Evolutionary conservation across 2,329 filamentous ascomycete genomes (phyloP).

Genomic region (Penicillium oxalicum): DNA sequence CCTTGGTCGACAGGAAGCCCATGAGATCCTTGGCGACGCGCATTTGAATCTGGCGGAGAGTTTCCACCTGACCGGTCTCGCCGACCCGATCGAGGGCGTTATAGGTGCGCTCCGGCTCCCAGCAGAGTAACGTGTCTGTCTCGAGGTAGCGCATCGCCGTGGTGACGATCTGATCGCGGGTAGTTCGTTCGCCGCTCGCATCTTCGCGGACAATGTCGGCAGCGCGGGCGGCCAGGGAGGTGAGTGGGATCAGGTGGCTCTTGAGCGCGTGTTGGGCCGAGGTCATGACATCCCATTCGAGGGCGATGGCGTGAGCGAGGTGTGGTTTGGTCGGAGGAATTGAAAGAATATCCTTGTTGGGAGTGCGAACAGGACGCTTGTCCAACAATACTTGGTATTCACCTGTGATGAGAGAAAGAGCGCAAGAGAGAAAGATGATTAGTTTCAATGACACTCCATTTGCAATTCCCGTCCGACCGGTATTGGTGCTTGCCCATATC

Average conservation of each 20-base stretch:
- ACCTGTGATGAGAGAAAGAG: slow-evolving; percentile 23
- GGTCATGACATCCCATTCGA: slow-evolving; percentile 86
- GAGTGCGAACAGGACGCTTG: slow-evolving; percentile 69
- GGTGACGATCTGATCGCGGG: slow-evolving; percentile 59
- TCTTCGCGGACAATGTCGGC: slow-evolving; percentile 73
- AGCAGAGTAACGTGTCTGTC: slow-evolving; percentile 89
- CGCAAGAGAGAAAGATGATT: no score
- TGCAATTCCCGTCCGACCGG: no score
- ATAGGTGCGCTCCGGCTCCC: slow-evolving; percentile 58
- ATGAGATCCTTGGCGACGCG: slow-evolving; percentile 65
- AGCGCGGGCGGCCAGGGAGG: slow-evolving; percentile 75
- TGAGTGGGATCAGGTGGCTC: slow-evolving; percentile 84
- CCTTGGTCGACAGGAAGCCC: slow-evolving; percentile 59
- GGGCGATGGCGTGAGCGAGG: slow-evolving; percentile 75
- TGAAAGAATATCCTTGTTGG: slow-evolving; percentile 63
- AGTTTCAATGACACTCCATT: no score
- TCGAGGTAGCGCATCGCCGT: slow-evolving; percentile 79
- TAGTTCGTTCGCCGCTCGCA: slow-evolving; percentile 41
- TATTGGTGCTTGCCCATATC: no score
- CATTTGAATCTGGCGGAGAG: slow-evolving; percentile 67
- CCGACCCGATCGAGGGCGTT: slow-evolving; percentile 45
- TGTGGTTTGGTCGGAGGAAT: slow-evolving; percentile 70
- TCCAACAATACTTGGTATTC: slow-evolving; percentile 68
- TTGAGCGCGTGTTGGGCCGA: slow-evolving; percentile 78
- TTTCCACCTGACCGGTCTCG: slow-evolving; percentile 47